Conservation (phyloP, 768 basidiomycete species). For the Porpolomopsis calyptriformis region DNA sequence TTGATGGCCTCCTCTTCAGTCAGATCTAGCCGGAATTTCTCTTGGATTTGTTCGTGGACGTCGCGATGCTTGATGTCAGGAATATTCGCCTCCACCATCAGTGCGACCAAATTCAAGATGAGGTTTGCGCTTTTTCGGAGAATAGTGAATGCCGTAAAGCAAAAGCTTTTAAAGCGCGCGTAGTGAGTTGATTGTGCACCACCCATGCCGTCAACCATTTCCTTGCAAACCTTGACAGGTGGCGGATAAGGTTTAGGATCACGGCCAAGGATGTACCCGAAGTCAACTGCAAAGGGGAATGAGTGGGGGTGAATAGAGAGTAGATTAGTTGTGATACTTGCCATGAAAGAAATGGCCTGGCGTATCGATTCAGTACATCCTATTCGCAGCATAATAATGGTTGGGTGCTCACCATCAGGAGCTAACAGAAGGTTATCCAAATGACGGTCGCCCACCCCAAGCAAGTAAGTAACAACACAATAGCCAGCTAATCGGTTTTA, state of each 20-base stretch:
- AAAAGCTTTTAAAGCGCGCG: slow-evolving; percentile 89
- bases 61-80: slow-evolving; percentile 92
- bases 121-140: slow-evolving; percentile 95
- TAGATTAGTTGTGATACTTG: slow-evolving; percentile 20
- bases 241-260: slow-evolving; percentile 98
- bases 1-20: slow-evolving; percentile 97
- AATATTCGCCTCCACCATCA: slow-evolving; percentile 97
- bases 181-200: slow-evolving; percentile 93
- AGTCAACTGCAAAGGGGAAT: slow-evolving; percentile 61
- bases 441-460: slow-evolving; percentile 96
- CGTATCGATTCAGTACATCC: neutral
- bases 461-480: slow-evolving; percentile 90
- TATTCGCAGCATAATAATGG: neutral
- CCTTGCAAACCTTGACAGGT: slow-evolving; percentile 96
- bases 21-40: slow-evolving; percentile 90
- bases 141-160: slow-evolving; percentile 96
- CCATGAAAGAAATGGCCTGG: slow-evolving; percentile 94
- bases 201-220: slow-evolving; percentile 99
- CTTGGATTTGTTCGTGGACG: slow-evolving; percentile 83
- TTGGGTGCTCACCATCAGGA: slow-evolving; percentile 59
- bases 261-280: slow-evolving; percentile 94
- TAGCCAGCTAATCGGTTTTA: slow-evolving; percentile 68
- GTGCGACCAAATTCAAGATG: slow-evolving; percentile 87
- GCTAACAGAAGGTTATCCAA: slow-evolving; percentile 88
- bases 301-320: neutral